These are phyloP conservation scores for Balamuthia mandrillaris DNA, from an alignment of 208 protist genomes.

Conservation along the genomic window DNA sequence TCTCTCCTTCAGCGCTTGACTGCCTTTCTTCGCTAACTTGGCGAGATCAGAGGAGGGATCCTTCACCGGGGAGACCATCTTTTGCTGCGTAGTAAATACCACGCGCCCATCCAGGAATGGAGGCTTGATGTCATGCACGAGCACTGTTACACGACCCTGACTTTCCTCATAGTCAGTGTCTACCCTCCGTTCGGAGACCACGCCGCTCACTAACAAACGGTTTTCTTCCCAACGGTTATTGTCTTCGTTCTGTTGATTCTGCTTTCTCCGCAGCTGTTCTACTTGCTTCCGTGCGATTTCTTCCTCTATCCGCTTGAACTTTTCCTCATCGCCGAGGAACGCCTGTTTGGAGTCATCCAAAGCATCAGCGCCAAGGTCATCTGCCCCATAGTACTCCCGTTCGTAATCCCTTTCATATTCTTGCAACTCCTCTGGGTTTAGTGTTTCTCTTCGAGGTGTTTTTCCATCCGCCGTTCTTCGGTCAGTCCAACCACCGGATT, in stretches of 20 bases:
- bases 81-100: slow-evolving; percentile 66
- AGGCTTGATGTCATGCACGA: slow-evolving; percentile 79
- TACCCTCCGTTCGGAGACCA: not conserved
- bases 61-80: slow-evolving; percentile 71
- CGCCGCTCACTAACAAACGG: not conserved
- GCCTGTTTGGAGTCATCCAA: not conserved
- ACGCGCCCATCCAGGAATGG: slow-evolving; percentile 82
- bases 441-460: not conserved
- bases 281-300: slow-evolving; percentile 31
- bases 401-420: slow-evolving; percentile 9
- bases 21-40: slow-evolving; percentile 76
- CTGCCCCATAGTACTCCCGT: not conserved
- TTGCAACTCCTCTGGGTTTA: not conserved
- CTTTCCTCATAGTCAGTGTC: not conserved
- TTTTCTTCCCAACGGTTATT: not conserved
- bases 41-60: slow-evolving; percentile 84
- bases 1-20: slow-evolving; percentile 66
- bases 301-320: slow-evolving; percentile 38
- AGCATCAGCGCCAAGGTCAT: slow-evolving; percentile 4
- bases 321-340: slow-evolving; percentile 30
- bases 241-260: slow-evolving; percentile 3
- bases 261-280: not conserved
- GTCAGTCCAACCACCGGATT: not conserved
- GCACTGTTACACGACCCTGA: not conserved
- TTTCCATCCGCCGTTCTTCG: not conserved